Percentiles rank a stretch among this genome's conserved stretches.
Conservation (phyloP, 306 rosid genomes). For the Rubus idaeus region DNA sequence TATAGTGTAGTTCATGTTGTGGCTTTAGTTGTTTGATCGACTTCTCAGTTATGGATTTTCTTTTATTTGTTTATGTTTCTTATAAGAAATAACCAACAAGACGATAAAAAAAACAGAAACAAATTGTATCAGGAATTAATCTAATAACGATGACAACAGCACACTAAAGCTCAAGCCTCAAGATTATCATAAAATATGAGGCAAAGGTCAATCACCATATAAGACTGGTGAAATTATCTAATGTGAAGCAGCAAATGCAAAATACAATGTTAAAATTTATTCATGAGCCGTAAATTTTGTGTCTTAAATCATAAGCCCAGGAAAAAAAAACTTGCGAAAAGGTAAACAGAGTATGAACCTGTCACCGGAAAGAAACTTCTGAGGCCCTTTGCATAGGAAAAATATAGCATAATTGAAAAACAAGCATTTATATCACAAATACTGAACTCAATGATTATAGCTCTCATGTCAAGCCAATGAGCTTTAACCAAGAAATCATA, state of each 20-base stretch:
- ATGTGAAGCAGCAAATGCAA: conserved; percentile 11
- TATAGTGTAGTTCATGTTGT: neutral
- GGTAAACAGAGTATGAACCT: neutral
- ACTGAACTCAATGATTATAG: neutral
- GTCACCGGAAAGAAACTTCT: neutral
- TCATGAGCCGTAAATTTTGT: neutral
- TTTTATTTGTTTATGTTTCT: neutral
- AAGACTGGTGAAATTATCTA: neutral
- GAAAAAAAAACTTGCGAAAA: neutral
- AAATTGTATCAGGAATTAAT: conserved; percentile 2
- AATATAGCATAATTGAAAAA: neutral
- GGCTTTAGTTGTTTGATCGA: neutral
- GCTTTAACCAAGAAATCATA: neutral
- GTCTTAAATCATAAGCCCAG: neutral
- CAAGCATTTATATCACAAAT: neutral
- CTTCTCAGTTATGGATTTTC: neutral
- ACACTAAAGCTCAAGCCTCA: neutral
- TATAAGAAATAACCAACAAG: neutral
- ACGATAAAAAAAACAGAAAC: neutral
- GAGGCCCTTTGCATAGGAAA: neutral
- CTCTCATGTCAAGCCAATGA: neutral
- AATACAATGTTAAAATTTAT: neutral
- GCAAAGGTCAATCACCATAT: neutral
- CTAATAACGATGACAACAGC: neutral
- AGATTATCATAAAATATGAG: neutral